Percentiles rank a stretch among this genome's conserved stretches.
Conservation (phyloP, 2,329 filamentous ascomycete genomes). For the Chaetomiaceae sp. region DNA sequence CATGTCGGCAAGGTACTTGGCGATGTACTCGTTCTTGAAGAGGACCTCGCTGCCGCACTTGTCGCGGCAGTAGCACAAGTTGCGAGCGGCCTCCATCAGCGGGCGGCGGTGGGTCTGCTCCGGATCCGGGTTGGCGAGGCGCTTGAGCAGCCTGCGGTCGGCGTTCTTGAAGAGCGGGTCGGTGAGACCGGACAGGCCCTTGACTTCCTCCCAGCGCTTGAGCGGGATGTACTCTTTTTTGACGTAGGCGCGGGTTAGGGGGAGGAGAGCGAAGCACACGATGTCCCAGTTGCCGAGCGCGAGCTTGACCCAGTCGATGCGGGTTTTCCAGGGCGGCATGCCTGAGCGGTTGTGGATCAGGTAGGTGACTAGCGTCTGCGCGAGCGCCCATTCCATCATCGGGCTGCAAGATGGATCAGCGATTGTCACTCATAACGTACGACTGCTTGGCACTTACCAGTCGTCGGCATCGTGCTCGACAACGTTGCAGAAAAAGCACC, state of each 20-base stretch:
- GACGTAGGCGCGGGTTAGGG: conserved; percentile 8
- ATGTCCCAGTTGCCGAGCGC: conserved; percentile 10
- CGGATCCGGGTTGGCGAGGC: background rate
- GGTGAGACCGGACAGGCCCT: background rate
- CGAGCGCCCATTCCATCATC: conserved; percentile 8
- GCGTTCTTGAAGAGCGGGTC: conserved; percentile 3
- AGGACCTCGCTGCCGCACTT: conserved; percentile 1
- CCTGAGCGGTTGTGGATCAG: conserved; percentile 11
- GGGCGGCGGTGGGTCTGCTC: background rate
- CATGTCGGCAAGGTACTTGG: conserved; percentile 3
- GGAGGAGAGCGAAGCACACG: conserved; percentile 2
- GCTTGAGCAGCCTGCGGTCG: background rate
- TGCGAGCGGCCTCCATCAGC: background rate
- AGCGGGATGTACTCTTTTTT: conserved; percentile 2
- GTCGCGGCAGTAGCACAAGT: conserved; percentile 5
- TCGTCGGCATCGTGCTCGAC: conserved; percentile 11
- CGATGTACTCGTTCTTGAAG: conserved; percentile 3
- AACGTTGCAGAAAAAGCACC: conserved; percentile 14
- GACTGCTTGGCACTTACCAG: background rate
- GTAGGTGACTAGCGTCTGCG: background rate
- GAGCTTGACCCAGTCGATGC: conserved; percentile 11
- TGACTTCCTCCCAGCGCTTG: background rate
- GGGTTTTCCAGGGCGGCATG: conserved; percentile 10
- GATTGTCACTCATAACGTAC: background rate
- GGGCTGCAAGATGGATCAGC: background rate